Base-by-base conservation (phyloP, 2,329 filamentous ascomycete species). In the Zymoseptoria pseudotritici region DNA sequence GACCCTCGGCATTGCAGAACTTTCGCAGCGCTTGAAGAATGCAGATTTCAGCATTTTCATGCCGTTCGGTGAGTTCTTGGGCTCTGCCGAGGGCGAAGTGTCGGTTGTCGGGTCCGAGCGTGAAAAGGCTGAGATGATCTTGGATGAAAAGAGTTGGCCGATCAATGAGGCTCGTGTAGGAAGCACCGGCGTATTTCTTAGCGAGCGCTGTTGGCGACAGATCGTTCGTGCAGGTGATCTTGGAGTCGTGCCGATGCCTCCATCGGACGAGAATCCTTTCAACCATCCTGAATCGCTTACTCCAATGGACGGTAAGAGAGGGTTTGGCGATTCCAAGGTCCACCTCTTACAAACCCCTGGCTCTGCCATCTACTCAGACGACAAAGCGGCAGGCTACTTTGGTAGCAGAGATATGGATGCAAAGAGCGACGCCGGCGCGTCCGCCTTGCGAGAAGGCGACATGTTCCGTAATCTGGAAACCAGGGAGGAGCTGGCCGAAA, bases 401-500 rank as follows among this genome's bases (percentile, higher is more conserved):
- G 88, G 88, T 57, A 86, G 81, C 67, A 82, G 87, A 55, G 91
- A 96, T 60, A 74, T 89, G 9, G 94, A 99, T 72, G 80, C 86
- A 7, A 90, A 91, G 51, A 97, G 94, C 29, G 94, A 99, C 56
- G 92, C 93, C 7, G 93, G 92, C 3, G 88, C 83, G 1, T 97
- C 93, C n/a, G 91, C 90, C 5, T 88, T 96, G 72, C 89, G 92
- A 54, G 89, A 84, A 57, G 92, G 94, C 7, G 94, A 99, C 73
- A 96, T 99, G 93, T 99, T 99, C 81, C 90, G 91, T 71, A 96
- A 97, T 69, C 81, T 97, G 7, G 93, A 97, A 67, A 97, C 93
- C 6, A 85, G 91, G 64, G 89, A 95, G 72, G 90, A 96, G 72
- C 91, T 99, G 84, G 90, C 93, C 0, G 93, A 97, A 76, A 93